Conservation (phyloP, 306 rosid species). For the Lathyrus oleraceus region DNA sequence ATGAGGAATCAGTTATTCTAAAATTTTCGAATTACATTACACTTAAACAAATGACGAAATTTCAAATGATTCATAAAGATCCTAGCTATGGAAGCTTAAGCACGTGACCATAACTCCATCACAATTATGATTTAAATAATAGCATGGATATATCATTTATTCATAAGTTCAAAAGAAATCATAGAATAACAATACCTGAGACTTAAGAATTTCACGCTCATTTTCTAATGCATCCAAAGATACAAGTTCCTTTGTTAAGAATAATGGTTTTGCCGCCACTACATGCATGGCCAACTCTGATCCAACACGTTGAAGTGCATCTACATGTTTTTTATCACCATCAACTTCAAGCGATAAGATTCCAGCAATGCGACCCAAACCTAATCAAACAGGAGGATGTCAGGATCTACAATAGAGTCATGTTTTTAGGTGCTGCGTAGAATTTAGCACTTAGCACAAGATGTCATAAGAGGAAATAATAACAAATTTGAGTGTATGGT, state of each 20-base stretch:
- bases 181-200: slow-evolving; percentile 83
- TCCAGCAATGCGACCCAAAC: slow-evolving; percentile 97
- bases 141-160: background rate
- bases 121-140: slow-evolving; percentile 8
- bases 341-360: slow-evolving; percentile 81
- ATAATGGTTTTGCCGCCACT: slow-evolving; percentile 89
- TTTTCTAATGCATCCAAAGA: slow-evolving; percentile 67
- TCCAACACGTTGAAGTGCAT: slow-evolving; percentile 77
- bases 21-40: background rate
- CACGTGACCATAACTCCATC: slow-evolving; percentile 1
- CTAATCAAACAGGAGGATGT: slow-evolving; percentile 42
- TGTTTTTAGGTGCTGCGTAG: background rate
- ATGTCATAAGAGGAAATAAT: background rate
- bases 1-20: slow-evolving; percentile 9
- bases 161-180: slow-evolving; percentile 10
- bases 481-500: background rate
- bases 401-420: background rate
- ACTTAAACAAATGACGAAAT: background rate
- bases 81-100: slow-evolving; percentile 2
- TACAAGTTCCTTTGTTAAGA: slow-evolving; percentile 83
- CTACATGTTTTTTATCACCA: slow-evolving; percentile 48
- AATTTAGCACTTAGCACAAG: background rate
- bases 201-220: slow-evolving; percentile 84
- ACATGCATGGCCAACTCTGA: slow-evolving; percentile 94
- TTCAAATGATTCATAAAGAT: slow-evolving; percentile 15